phyloP scores from a whole-genome alignment of 345 rosid genomes.

The Lepidium sativum region DNA sequence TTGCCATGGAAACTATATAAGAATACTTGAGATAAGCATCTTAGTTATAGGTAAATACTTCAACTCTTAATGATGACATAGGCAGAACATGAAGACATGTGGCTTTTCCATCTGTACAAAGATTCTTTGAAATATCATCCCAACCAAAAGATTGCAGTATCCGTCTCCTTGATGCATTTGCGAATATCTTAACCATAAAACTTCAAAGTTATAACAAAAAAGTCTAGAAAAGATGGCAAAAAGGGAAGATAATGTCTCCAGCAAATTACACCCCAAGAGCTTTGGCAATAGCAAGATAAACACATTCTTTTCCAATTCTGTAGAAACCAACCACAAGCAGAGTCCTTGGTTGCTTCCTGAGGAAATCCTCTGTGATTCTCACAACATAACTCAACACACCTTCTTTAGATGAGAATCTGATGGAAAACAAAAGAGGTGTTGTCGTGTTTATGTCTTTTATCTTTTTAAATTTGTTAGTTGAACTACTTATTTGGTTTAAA shows the following conservation, averaged over 20 bases:
- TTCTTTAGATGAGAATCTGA: conserved; percentile 72
- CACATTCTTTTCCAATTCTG: conserved; percentile 77
- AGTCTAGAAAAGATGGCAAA: neutral
- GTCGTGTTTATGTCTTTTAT: too few species aligned
- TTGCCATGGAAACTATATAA: neutral
- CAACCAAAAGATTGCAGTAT: conserved; percentile 57
- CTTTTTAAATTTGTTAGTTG: too few species aligned
- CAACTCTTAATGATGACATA: conserved; percentile 51
- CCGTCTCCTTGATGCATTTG: conserved; percentile 53
- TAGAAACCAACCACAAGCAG: conserved; percentile 70
- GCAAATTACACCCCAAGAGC: conserved; percentile 49
- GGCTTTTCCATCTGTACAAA: conserved; percentile 49
- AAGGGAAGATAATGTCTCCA: neutral
- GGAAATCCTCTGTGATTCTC: conserved; percentile 39
- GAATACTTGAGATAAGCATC: neutral
- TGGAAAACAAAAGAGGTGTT: neutral
- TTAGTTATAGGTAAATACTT: conserved; percentile 32
- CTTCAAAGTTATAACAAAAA: neutral
- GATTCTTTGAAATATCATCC: conserved; percentile 55
- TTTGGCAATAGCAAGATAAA: conserved; percentile 68
- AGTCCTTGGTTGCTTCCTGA: conserved; percentile 58
- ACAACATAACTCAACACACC: conserved; percentile 56
- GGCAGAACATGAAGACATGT: conserved; percentile 71
- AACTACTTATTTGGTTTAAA: too few species aligned
- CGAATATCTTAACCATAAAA: conserved; percentile 52